These are phyloP conservation scores for Macrocybe gigantea DNA, from an alignment of 768 basidiomycete species.

Conservation along the genomic window DNA sequence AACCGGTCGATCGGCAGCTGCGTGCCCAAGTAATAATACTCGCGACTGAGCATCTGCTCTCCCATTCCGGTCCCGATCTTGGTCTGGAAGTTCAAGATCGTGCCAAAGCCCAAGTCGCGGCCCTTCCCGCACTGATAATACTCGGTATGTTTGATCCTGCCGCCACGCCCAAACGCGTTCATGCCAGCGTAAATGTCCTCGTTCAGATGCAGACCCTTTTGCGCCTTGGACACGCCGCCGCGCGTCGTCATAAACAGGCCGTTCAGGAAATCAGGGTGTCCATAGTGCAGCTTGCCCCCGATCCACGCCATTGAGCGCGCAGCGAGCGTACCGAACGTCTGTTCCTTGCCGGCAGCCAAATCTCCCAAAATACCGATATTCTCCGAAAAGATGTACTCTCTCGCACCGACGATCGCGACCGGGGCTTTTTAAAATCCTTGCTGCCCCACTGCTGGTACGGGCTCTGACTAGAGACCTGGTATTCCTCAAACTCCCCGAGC, in stretches of 20 bases:
- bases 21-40: slow-evolving; percentile 98
- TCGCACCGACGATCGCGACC: slow-evolving; percentile 95
- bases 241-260: slow-evolving; percentile 97
- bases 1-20: slow-evolving; percentile 98
- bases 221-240: slow-evolving; percentile 97
- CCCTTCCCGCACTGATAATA: slow-evolving; percentile 99
- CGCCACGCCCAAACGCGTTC: slow-evolving; percentile 96
- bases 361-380: slow-evolving; percentile 99
- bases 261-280: slow-evolving; percentile 99
- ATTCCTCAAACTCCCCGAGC: slow-evolving; percentile 98
- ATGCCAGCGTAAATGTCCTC: slow-evolving; percentile 99
- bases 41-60: slow-evolving; percentile 97
- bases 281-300: slow-evolving; percentile 97
- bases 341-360: slow-evolving; percentile 97
- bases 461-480: slow-evolving; percentile 74
- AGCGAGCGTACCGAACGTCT: slow-evolving; percentile 98
- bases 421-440: slow-evolving; percentile 86
- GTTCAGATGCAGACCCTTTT: slow-evolving; percentile 98
- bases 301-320: slow-evolving; percentile 96
- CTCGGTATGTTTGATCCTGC: slow-evolving; percentile 97
- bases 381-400: slow-evolving; percentile 99
- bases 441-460: slow-evolving; percentile 90
- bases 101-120: slow-evolving; percentile 97
- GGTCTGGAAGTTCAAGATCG: slow-evolving; percentile 98
- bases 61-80: slow-evolving; percentile 99